Percentiles rank a stretch among this genome's conserved stretches.
Evolutionary conservation across 345 rosid genomes (phyloP).

Genomic region (Acer yangbiense): DNA sequence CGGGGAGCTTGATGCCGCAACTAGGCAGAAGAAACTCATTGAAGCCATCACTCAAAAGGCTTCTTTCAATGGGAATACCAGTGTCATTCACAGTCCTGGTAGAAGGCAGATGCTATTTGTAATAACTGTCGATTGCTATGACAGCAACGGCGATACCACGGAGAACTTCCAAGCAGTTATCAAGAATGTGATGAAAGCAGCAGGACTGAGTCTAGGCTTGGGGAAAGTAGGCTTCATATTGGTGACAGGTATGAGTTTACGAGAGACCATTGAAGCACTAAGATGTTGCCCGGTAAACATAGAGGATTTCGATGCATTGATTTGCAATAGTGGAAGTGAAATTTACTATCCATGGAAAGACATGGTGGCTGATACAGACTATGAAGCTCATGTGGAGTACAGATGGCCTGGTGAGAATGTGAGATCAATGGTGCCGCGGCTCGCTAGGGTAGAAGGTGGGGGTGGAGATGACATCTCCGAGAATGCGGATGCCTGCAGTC

Average conservation of each 20-base stretch:
- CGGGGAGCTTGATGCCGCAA: conserved; percentile 66
- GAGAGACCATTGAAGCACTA: conserved; percentile 57
- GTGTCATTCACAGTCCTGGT: conserved; percentile 53
- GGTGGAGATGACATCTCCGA: conserved; percentile 53
- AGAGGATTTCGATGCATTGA: conserved; percentile 80
- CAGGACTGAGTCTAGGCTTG: conserved; percentile 45
- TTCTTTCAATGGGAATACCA: conserved; percentile 44
- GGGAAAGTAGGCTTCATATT: conserved; percentile 67
- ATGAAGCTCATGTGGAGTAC: conserved; percentile 73
- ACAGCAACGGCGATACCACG: conserved; percentile 43
- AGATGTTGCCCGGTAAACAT: conserved; percentile 51
- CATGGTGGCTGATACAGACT: conserved; percentile 66
- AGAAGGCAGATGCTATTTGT: conserved; percentile 82
- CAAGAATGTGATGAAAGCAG: conserved; percentile 66
- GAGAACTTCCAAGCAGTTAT: conserved; percentile 49
- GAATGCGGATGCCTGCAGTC: conserved; percentile 43
- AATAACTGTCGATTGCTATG: conserved; percentile 69
- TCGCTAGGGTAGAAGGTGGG: conserved; percentile 55
- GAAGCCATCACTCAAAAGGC: conserved; percentile 60
- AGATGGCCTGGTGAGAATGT: conserved; percentile 92
- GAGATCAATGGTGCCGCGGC: conserved; percentile 47
- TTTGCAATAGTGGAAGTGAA: conserved; percentile 86
- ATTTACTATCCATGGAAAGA: conserved; percentile 83
- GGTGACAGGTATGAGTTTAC: conserved; percentile 61
- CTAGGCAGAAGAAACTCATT: conserved; percentile 68